These are phyloP conservation scores for Coccomyxa sp. DNA, from an alignment of 139 green algal species.

Conservation along the genomic window DNA sequence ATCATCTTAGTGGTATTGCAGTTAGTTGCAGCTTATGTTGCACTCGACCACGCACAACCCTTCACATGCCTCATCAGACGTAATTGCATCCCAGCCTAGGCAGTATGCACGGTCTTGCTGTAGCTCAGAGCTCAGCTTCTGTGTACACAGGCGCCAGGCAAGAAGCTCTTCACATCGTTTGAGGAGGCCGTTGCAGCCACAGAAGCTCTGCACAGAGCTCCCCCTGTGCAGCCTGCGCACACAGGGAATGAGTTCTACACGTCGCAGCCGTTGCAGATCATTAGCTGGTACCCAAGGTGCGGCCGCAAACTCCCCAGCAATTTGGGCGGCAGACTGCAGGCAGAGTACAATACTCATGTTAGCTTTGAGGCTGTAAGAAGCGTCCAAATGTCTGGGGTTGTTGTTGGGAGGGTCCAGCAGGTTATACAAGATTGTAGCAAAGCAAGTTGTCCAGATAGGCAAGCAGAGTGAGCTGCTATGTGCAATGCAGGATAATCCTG, in stretches of 20 bases:
- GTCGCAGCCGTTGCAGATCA: constrained; percentile 34
- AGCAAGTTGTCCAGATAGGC: neutral
- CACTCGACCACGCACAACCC: no score
- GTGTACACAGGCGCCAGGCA: neutral
- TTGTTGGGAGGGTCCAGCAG: neutral
- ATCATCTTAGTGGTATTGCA: no score
- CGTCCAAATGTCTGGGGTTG: neutral
- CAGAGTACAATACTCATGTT: no score
- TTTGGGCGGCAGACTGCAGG: no score
- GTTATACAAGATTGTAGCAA: neutral
- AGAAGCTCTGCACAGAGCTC: neutral
- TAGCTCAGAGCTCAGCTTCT: no score
- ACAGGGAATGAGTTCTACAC: neutral
- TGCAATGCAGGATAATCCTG: constrained; percentile 22
- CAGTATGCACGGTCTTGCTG: no score
- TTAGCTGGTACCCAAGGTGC: constrained; percentile 39
- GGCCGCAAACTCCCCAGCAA: neutral
- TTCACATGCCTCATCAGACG: no score
- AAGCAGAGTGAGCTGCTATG: no score
- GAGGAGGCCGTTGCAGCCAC: constrained; percentile 1
- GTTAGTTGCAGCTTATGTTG: no score
- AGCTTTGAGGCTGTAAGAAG: neutral
- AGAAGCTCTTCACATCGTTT: neutral
- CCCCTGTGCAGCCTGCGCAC: neutral
- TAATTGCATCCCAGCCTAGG: no score